phyloP scores from a whole-genome alignment of 768 basidiomycete genomes.

The Tricholoma saponaceum region DNA sequence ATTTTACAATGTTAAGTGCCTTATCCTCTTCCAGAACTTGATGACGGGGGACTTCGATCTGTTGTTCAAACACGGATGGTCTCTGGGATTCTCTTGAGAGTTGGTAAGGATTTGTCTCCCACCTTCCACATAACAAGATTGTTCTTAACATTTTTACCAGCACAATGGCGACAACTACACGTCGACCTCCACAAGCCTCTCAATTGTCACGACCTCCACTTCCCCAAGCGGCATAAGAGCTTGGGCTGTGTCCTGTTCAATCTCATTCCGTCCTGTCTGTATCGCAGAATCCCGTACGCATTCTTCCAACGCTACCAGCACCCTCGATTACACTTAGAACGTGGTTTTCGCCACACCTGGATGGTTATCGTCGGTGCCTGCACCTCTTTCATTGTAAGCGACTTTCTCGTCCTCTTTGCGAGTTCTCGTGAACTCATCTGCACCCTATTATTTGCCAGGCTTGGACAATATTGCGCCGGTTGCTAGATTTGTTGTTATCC shows the following conservation, averaged over 20 bases:
- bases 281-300: slow-evolving; percentile 77
- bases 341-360: slow-evolving; percentile 42
- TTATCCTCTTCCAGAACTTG: slow-evolving; percentile 18
- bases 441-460: slow-evolving; percentile 76
- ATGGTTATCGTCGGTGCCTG: slow-evolving; percentile 63
- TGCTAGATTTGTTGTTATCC: slow-evolving; percentile 61
- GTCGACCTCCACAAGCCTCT: slow-evolving; percentile 66
- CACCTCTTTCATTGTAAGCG: slow-evolving; percentile 59
- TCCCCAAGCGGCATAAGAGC: slow-evolving; percentile 27
- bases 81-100: slow-evolving; percentile 63
- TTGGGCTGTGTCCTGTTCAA: slow-evolving; percentile 52
- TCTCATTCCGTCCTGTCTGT: slow-evolving; percentile 57
- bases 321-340: slow-evolving; percentile 57
- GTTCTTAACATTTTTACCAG: slow-evolving; percentile 25
- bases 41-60: slow-evolving; percentile 39
- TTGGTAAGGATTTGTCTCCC: slow-evolving; percentile 34
- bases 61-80: slow-evolving; percentile 60
- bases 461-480: slow-evolving; percentile 60
- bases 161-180: slow-evolving; percentile 66
- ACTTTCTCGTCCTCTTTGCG: slow-evolving; percentile 29
- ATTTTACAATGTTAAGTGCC: not conserved
- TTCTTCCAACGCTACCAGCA: slow-evolving; percentile 53
- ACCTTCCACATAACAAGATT: not conserved
- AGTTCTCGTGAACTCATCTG: slow-evolving; percentile 76
- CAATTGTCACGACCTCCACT: slow-evolving; percentile 18